Evolutionary conservation across 2,329 filamentous ascomycete species (phyloP), one percentile per base, ranked within the genome.

Genomic region (Alternaria alternata): DNA sequence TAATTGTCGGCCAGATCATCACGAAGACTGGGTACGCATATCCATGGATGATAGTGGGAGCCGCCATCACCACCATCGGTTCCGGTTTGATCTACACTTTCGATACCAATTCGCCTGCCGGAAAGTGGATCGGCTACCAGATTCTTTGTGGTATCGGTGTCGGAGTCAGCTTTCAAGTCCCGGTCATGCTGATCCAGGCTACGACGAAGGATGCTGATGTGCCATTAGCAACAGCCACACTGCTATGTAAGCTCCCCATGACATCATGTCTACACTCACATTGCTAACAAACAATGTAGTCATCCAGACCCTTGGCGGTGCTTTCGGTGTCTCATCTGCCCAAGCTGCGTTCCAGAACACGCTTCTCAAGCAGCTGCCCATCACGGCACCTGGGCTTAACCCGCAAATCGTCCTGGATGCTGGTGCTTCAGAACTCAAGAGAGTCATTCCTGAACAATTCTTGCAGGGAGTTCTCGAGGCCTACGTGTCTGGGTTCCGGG

Each of bases 71-170:
- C 1, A 68, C 78, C 8, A 67, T 82, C 22, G 76, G 73, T 16
- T 69, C 69, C 22, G 83, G 82, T 1, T 72, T 85, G 6, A 63
- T 84, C 14, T 80, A 78, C 26, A 83, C 79, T 0, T 71, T 82
- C 11, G 69, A 76, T n/a, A 65, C 79, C 3, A 57, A 67, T 30
- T 81, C 80, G 6, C 61, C 73, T 0, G 69, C 70, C 1, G 71
- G 63, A 1, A 69, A 76, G 20, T 84, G 81, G 81, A 80, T 83
- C 32, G 83, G 82, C 5, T 84, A 81, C 64, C 81, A 84, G 57
- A 72, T 80, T 16, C 57, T 85, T 0, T 49, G 73, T 3, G 83
- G 83, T 5, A 62, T 78, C 28, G 82, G 81, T 7, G 51, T 76
- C 7, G 68, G 64, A 30, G 63, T 80, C 26, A 47, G 39, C 16